phyloP scores from a whole-genome alignment of 169 alveolate species.

The Eimeria tenella region DNA sequence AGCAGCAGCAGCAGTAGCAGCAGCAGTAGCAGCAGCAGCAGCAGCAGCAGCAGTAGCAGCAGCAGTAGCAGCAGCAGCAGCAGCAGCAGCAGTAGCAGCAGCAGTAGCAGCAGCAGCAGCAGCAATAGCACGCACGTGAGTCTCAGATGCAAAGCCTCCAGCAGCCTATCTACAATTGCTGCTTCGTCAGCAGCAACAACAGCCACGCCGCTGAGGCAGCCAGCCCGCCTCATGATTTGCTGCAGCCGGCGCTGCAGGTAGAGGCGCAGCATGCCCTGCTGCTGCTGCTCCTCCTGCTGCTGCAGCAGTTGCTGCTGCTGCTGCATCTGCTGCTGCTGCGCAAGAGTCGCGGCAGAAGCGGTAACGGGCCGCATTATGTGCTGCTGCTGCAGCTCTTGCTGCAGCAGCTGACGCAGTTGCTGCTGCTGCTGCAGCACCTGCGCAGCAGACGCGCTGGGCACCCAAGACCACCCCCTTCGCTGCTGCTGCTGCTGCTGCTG shows the following conservation, averaged over 20 bases:
- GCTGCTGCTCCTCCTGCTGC: conserved; percentile 51
- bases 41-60: conserved; percentile 31
- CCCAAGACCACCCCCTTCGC: no score
- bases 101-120: conserved; percentile 40
- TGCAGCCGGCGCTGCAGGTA: conserved; percentile 44
- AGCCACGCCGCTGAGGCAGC: background rate
- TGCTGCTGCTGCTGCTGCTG: background rate
- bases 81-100: conserved; percentile 2
- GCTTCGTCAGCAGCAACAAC: conserved; percentile 58
- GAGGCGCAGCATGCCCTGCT: conserved; percentile 26
- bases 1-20: background rate
- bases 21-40: background rate
- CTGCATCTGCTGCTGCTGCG: background rate
- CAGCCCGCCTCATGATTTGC: background rate
- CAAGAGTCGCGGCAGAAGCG: background rate
- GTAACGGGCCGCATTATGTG: background rate
- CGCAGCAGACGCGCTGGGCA: no score
- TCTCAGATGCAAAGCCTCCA: background rate
- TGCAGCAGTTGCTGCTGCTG: conserved; percentile 23
- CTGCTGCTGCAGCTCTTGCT: conserved; percentile 48
- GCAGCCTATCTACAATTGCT: conserved; percentile 22
- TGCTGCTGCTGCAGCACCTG: conserved; percentile 59
- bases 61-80: background rate
- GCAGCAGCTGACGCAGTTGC: conserved; percentile 25
- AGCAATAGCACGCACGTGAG: conserved; percentile 32